Evolutionary conservation across 2,329 filamentous ascomycete species (phyloP).

Genomic region (Graphiopsis chlorocephala): DNA sequence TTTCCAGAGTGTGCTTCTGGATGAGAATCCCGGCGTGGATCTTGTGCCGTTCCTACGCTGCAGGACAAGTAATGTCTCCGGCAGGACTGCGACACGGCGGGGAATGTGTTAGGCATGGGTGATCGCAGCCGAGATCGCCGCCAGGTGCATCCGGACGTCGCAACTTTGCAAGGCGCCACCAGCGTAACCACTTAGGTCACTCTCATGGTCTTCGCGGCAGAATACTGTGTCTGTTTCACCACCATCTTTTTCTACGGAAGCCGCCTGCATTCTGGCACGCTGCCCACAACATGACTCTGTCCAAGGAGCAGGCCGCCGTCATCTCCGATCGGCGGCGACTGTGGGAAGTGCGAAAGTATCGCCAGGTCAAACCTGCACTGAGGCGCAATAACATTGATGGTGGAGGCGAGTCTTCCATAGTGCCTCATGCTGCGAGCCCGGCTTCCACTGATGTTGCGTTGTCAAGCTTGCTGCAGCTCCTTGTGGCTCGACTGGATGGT

Average conservation of each 20-base stretch:
- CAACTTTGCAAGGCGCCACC: background rate
- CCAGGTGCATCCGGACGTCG: background rate
- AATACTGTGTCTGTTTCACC: background rate
- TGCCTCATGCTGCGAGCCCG: background rate
- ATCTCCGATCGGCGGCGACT: background rate
- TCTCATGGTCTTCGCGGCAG: background rate
- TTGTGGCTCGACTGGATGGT: background rate
- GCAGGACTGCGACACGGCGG: background rate
- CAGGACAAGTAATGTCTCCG: background rate
- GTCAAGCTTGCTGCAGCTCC: background rate
- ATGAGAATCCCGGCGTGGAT: background rate
- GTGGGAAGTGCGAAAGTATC: conserved; percentile 11
- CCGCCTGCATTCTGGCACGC: background rate
- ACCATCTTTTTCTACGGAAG: background rate
- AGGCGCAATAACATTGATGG: background rate
- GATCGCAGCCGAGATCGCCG: background rate
- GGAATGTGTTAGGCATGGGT: background rate
- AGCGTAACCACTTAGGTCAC: background rate
- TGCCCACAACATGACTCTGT: background rate
- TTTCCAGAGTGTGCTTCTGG: background rate
- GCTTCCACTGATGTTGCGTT: background rate
- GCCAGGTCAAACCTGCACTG: conserved; percentile 8
- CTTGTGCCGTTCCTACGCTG: background rate
- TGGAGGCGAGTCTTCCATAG: background rate
- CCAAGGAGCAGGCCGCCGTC: background rate